These are phyloP conservation scores for Psophocarpus tetragonolobus DNA, from an alignment of 306 rosid species.

Conservation along the genomic window DNA sequence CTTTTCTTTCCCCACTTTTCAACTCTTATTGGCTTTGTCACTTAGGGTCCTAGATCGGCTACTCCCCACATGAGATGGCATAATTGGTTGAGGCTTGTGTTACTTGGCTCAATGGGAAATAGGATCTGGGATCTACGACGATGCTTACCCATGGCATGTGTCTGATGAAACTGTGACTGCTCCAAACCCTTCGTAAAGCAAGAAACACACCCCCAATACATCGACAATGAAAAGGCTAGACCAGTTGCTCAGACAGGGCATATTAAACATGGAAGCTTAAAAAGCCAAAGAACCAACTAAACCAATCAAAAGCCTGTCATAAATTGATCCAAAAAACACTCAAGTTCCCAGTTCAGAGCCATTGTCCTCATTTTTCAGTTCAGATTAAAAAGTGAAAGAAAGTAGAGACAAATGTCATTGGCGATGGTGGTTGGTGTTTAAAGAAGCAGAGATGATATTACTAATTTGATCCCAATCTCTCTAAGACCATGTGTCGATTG, in stretches of 20 bases:
- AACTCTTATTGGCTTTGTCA: too few relatives aligned
- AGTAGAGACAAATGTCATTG: neutral
- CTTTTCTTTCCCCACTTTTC: too few relatives aligned
- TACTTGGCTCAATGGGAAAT: neutral
- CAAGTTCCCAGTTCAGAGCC: too few relatives aligned
- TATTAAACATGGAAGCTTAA: neutral
- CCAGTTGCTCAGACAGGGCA: neutral
- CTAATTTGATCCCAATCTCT: neutral
- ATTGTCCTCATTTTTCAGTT: neutral
- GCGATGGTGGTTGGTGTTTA: neutral
- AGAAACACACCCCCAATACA: neutral
- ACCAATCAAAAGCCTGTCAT: neutral
- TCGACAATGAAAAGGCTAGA: neutral
- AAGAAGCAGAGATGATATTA: neutral
- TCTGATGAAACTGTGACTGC: neutral
- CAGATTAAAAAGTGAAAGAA: neutral
- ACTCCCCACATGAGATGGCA: neutral
- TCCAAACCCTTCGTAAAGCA: neutral
- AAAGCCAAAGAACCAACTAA: neutral
- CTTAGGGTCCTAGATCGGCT: too few relatives aligned
- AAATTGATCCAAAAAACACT: too few relatives aligned
- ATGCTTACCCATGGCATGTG: neutral
- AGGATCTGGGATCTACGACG: neutral
- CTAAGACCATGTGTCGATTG: neutral
- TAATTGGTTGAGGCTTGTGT: neutral